Base-by-base conservation (phyloP, 2,329 filamentous ascomycete species). In the Diaporthe sp. region DNA sequence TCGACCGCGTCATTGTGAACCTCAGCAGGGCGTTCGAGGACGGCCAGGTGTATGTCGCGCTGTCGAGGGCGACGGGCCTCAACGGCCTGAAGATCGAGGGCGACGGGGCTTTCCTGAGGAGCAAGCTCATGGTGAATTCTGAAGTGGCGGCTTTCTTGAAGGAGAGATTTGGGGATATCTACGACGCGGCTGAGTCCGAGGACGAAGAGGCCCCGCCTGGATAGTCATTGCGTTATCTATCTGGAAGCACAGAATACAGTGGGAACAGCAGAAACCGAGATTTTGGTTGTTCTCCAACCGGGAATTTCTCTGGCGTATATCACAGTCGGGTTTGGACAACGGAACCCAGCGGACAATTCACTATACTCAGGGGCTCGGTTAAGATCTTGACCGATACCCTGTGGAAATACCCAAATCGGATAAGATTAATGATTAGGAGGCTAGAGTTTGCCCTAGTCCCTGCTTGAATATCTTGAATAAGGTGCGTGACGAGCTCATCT, bases 11-110 rank as follows among this genome's bases (percentile, higher is more conserved):
- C 2, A 85, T 88, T 2, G 89, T 93, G 1, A 83, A 93, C 79
- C 80, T 93, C 7, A 80, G 81, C 0, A 80, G 81, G 7, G 86
- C 86, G 0, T 93, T 92, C 78, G 89, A 89, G 75, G 84, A 87
- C 39, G 90, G 90, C 0, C 91, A 92, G 82, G 87, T 88, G 0
- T 93, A 93, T 74, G 92, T 93, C 10, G 90, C 90, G n/a, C 84
- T 92, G 22, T 90, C 88, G 28, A 83, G 91, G 77, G 90, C 89
- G n/a, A 85, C 85, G 22, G 86, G 84, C 13, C 83, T 92, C 3
- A 80, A 84, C 2, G 90, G 90, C 0, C 81, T 92, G 53, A 83
- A 81, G 78, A 81, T 87, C 28, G 82, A 84, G 71, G 85, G 84
- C 0, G 77, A 80, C 60, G 74, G 79, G 2, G 74, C 65, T 1